A percentile compares a stretch with the other conserved stretches of the same genome.
These are phyloP conservation scores for Rickenella mellea DNA, from an alignment of 768 basidiomycete species.

Conservation along the genomic window DNA sequence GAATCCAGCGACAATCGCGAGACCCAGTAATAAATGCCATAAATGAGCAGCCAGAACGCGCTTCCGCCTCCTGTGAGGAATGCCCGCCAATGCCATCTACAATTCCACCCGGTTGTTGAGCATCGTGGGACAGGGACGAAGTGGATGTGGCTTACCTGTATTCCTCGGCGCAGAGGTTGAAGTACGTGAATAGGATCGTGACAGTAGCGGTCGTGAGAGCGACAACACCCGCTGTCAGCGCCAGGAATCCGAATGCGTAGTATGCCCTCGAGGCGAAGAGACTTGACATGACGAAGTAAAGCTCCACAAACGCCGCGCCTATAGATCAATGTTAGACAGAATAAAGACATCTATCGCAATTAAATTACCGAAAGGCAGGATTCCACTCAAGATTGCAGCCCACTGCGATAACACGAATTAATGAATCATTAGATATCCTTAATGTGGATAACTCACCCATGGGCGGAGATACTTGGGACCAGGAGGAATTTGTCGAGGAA, in stretches of 20 bases:
- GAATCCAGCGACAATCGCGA: slow-evolving; percentile 82
- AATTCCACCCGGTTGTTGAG: not conserved
- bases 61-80: slow-evolving; percentile 90
- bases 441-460: slow-evolving; percentile 42
- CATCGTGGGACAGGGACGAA: not conserved
- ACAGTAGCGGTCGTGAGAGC: slow-evolving; percentile 85
- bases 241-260: slow-evolving; percentile 94
- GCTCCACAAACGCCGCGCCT: slow-evolving; percentile 93
- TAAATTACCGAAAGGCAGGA: slow-evolving; percentile 76
- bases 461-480: slow-evolving; percentile 74
- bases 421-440: slow-evolving; percentile 5
- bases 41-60: slow-evolving; percentile 83
- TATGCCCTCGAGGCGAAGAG: slow-evolving; percentile 88
- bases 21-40: slow-evolving; percentile 84
- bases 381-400: slow-evolving; percentile 80
- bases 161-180: slow-evolving; percentile 88
- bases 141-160: slow-evolving; percentile 51
- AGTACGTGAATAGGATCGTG: slow-evolving; percentile 83
- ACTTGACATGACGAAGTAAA: slow-evolving; percentile 86
- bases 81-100: slow-evolving; percentile 93
- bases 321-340: slow-evolving; percentile 5
- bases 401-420: slow-evolving; percentile 16
- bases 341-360: not conserved
- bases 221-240: slow-evolving; percentile 77
- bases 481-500: slow-evolving; percentile 94